Conservation (phyloP, 2,329 filamentous ascomycete genomes). For the Pseudogymnoascus sp. region DNA sequence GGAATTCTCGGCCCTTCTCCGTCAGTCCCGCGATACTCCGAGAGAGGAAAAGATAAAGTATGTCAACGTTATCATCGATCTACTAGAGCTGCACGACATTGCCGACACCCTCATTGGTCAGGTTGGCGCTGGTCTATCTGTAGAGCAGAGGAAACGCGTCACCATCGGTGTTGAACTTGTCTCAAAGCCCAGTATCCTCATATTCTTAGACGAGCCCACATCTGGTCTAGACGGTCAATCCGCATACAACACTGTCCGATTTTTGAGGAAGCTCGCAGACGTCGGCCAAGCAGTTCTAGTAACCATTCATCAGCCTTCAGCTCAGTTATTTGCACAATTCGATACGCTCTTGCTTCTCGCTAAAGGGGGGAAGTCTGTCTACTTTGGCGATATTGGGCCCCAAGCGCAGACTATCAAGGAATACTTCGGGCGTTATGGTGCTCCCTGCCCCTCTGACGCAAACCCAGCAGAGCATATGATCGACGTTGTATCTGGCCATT, state of each 20-base stretch:
- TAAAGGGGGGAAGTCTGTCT: conserved; percentile 58
- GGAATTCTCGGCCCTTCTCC: conserved; percentile 78
- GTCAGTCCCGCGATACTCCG: conserved; percentile 67
- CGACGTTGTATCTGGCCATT: conserved; percentile 38
- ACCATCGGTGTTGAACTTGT: conserved; percentile 55
- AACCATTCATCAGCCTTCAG: conserved; percentile 49
- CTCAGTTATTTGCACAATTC: conserved; percentile 47
- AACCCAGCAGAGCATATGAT: conserved; percentile 43
- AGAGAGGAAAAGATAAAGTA: conserved; percentile 71
- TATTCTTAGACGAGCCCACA: conserved; percentile 57
- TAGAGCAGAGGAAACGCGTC: conserved; percentile 54
- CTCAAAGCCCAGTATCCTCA: conserved; percentile 48
- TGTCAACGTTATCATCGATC: conserved; percentile 64
- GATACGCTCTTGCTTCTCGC: conserved; percentile 58
- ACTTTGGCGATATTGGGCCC: conserved; percentile 59
- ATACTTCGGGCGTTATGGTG: conserved; percentile 56
- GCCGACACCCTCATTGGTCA: conserved; percentile 58
- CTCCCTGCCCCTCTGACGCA: conserved; percentile 41
- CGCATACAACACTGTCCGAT: conserved; percentile 55
- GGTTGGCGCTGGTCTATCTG: conserved; percentile 52
- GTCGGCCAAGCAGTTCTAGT: conserved; percentile 47
- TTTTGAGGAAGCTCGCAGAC: conserved; percentile 53
- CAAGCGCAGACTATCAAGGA: conserved; percentile 49
- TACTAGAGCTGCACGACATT: conserved; percentile 61
- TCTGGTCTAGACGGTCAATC: conserved; percentile 56